phyloP scores from a whole-genome alignment of 495 filamentous ascomycete species.

The Lepidopterella palustris region DNA sequence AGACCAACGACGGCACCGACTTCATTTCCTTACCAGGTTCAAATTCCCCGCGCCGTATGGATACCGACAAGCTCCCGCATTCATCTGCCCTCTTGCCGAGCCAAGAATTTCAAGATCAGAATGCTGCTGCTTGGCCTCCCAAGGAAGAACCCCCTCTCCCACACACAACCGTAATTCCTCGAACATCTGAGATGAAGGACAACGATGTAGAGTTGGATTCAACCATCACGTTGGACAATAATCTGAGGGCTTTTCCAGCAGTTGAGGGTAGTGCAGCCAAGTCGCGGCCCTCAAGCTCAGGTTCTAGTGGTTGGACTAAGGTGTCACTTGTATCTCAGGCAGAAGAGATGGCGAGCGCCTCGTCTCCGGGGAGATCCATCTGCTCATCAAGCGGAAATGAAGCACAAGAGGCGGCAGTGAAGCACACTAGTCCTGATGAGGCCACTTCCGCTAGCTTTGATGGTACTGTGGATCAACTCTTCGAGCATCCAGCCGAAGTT shows the following conservation, averaged over 20 bases:
- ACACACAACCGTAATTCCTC: too few relatives aligned
- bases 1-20: too few relatives aligned
- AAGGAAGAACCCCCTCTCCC: too few relatives aligned
- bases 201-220: too few relatives aligned
- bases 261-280: neutral
- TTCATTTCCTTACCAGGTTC: too few relatives aligned
- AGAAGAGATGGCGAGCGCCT: neutral
- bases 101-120: too few relatives aligned
- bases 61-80: too few relatives aligned
- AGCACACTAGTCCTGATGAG: neutral
- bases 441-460: neutral
- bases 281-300: conserved; percentile 3
- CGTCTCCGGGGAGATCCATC: neutral
- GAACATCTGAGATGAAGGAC: too few relatives aligned
- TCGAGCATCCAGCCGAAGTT: conserved; percentile 17
- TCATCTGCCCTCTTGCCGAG: too few relatives aligned
- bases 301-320: neutral
- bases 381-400: neutral
- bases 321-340: neutral
- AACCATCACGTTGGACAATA: neutral
- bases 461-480: neutral
- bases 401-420: neutral
- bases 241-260: neutral
- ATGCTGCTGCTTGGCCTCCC: too few relatives aligned
- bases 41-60: too few relatives aligned